Evolutionary conservation across 2,329 filamentous ascomycete genomes (phyloP).

Genomic region (Alternaria hordeiaustralica): DNA sequence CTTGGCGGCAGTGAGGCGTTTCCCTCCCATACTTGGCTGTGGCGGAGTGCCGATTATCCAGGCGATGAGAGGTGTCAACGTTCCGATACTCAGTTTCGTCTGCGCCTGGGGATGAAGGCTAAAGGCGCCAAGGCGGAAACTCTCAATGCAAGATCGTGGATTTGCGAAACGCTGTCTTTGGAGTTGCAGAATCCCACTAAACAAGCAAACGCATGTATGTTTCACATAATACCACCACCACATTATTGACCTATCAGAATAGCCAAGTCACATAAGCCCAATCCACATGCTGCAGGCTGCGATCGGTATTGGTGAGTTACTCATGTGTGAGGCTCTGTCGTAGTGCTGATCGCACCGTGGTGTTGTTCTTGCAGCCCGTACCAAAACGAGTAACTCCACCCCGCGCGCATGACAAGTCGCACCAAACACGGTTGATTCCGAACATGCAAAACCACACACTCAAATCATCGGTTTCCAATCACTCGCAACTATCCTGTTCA

Average conservation of each 20-base stretch:
- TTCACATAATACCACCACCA: not conserved
- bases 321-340: not conserved
- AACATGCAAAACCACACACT: slow-evolving; percentile 12
- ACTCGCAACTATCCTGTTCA: not conserved
- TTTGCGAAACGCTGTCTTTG: slow-evolving; percentile 15
- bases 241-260: not conserved
- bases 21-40: slow-evolving; percentile 26
- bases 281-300: not conserved
- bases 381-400: not conserved
- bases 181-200: not conserved
- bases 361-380: not conserved
- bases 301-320: too few species aligned
- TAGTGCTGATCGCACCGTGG: not conserved
- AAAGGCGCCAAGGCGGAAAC: slow-evolving; percentile 28
- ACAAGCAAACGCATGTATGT: not conserved
- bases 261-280: not conserved
- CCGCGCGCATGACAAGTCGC: not conserved
- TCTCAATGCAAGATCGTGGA: slow-evolving; percentile 19
- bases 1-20: slow-evolving; percentile 33
- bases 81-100: slow-evolving; percentile 23
- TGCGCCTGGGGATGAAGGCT: slow-evolving; percentile 12
- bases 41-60: slow-evolving; percentile 3
- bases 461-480: not conserved
- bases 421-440: not conserved
- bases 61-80: slow-evolving; percentile 19